Percentiles rank a stretch among this genome's conserved stretches.
Evolutionary conservation across 1,284 basidiomycete genomes (phyloP).

Genomic region (Irpex lacteus): DNA sequence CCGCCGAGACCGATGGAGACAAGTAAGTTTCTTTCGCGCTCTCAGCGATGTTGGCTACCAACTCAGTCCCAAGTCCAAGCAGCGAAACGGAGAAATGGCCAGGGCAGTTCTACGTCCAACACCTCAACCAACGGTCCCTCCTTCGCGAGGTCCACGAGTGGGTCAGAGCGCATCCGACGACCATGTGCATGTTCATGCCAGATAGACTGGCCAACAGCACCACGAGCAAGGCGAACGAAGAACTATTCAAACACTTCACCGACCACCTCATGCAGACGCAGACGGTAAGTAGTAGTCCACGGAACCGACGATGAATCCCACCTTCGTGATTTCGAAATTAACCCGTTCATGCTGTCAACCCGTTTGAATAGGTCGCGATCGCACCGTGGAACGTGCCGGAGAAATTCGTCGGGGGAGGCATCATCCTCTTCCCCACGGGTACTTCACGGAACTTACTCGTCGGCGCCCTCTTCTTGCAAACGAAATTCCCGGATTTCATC

Average conservation of each 20-base stretch:
- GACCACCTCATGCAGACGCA: constrained; percentile 48
- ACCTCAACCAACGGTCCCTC: constrained; percentile 40
- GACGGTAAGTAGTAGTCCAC: constrained; percentile 37
- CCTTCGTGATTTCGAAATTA: constrained; percentile 8
- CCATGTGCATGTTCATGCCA: constrained; percentile 61
- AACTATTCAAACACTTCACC: constrained; percentile 52
- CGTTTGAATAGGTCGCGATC: constrained; percentile 45
- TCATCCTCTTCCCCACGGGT: constrained; percentile 55
- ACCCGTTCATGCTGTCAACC: neutral
- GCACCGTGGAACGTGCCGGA: constrained; percentile 48
- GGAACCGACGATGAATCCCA: neutral
- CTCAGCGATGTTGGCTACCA: constrained; percentile 8
- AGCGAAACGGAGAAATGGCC: constrained; percentile 46
- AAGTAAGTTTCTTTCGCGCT: constrained; percentile 42
- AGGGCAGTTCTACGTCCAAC: constrained; percentile 43
- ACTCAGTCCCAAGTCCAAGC: constrained; percentile 19
- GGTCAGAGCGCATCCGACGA: constrained; percentile 41
- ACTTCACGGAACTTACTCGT: constrained; percentile 55
- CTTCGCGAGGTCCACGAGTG: constrained; percentile 49
- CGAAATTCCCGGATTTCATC: constrained; percentile 53
- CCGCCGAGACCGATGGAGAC: constrained; percentile 64
- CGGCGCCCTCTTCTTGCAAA: constrained; percentile 52
- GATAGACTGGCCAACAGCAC: constrained; percentile 50
- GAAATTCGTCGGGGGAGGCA: constrained; percentile 46
- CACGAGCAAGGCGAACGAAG: constrained; percentile 45